Evolutionary conservation across 2,329 filamentous ascomycete genomes (phyloP), one percentile per base, ranked within the genome.

Genomic region (Arthrobotrys iridis): DNA sequence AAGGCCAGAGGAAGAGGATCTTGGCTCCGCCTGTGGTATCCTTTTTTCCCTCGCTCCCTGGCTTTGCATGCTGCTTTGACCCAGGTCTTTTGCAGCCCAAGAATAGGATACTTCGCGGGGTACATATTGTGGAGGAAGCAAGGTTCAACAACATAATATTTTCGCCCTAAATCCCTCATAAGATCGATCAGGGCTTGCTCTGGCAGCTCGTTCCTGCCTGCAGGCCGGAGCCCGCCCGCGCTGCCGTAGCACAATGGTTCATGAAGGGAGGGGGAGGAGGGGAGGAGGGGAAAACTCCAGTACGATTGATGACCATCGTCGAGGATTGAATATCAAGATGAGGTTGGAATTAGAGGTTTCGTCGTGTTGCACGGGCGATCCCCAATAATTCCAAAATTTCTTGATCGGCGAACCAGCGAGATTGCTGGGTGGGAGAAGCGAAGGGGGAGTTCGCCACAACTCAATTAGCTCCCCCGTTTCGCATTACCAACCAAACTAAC

Each of bases 81-180:
- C 71, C 63, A 63, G 71, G 63, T 59, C 62, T 75, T 64, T 59
- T 66, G 64, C 60, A 63, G 63, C 63, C 71, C 71, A 75, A 75
- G 71, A 75, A 75, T 75, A 75, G 57, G 71, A 63, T 63, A 75
- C 48, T 75, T 75, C 71, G 71, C 71, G 71, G 71, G 71, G 71
- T 75, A 68, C 63, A 75, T 68, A 75, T 68, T 75, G 71, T 75
- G 71, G 71, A 75, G 71, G 70, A 75, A 68, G 71, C 71, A 75
- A 75, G 71, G 71, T 68, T 63, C 71, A 63, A 58, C 63, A 40
- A 62, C 55, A 66, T 35, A 58, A 26, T 48, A 71, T 66, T 74
- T 60, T 60, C 57, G 57, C 50, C 57, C 71, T 75, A 75, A 75
- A 75, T 75, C 71, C 71, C 71, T 75, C 71, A 75, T 75, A 67